Evolutionary conservation across 108 stramenopile genomes (phyloP), one percentile per base, ranked within the genome.

Genomic region (Schizochytrium sp.): DNA sequence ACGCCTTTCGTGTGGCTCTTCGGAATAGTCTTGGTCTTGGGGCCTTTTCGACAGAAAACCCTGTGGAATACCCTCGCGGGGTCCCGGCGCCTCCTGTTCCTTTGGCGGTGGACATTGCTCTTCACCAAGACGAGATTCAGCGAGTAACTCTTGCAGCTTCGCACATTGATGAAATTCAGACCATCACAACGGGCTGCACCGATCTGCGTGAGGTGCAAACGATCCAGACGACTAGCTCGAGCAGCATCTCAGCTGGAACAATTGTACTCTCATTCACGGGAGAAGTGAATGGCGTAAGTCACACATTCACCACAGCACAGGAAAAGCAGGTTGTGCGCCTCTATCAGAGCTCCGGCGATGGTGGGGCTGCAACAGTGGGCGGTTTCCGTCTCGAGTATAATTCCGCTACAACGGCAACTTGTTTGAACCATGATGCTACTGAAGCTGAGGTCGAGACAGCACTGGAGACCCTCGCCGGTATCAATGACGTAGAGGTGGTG

Each of bases 51-150:
- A 90, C 90, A n/a, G 16, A 60, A 14, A 76, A 93, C 4, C 87
- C 60, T 6, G 21, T 34, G n/a, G 91, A 93, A 5, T 90, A 90
- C 47, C 95, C 96, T 5, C 88, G 92, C 58, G 89, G 47, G 41
- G 88, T 58, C 34, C 94, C 95, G 51, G 87, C 90, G 58, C 53
- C 91, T 53, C 91, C 94, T 25, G 60, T 29, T 5, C 71, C n/a
- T n/a, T 58, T 96, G 23, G 51, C 87, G 41, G 89, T 94, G 14
- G 87, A 83, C 12, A 58, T 91, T 69, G 89, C 94, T 4, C 87
- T 96, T 34, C 94, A 96, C 58, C 93, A 90, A 23, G 90, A 95
- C 53, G 95, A 96, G 90, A 92, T 96, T 41, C 96, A 96, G 91
- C 63, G 72, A 12, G 60, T 96, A 58, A 91, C 89, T 6, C 53